A percentile compares a stretch with the other conserved stretches of the same genome.
phyloP scores from a whole-genome alignment of 208 protist species.

The Entamoeba histolytica region DNA sequence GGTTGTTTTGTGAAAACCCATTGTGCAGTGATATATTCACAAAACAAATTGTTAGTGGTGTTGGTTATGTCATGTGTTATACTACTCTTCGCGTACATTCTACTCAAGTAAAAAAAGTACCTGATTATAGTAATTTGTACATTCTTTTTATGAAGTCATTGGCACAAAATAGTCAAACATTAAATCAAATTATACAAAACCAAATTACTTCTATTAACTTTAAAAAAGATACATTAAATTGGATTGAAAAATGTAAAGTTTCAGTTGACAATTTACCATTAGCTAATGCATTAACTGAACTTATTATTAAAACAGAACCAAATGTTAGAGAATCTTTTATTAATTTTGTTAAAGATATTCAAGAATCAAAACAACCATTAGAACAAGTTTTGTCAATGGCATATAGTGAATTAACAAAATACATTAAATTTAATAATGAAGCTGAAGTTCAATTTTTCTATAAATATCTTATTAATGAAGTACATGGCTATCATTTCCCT shows the following conservation, averaged over 20 bases:
- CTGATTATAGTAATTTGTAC: background rate
- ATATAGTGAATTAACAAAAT: background rate
- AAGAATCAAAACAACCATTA: background rate
- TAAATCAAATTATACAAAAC: background rate
- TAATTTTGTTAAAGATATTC: no score
- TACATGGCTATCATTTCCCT: background rate
- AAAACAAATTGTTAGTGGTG: background rate
- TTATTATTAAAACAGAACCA: no score
- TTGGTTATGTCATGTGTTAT: background rate
- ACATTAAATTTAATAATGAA: background rate
- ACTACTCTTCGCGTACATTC: background rate
- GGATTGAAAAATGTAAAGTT: background rate
- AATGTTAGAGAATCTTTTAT: no score
- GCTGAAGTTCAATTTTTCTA: background rate
- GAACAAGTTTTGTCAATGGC: background rate
- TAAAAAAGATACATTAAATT: background rate
- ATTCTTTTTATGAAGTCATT: background rate
- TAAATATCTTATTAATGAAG: background rate
- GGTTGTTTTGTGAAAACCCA: background rate
- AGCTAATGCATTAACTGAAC: background rate
- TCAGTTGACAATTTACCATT: background rate
- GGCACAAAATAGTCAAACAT: background rate
- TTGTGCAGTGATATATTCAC: background rate
- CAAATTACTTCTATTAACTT: background rate
- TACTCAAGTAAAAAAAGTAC: background rate